These are phyloP conservation scores for Bassia scoparia DNA, from an alignment of 148 eudicot species.

Conservation along the genomic window DNA sequence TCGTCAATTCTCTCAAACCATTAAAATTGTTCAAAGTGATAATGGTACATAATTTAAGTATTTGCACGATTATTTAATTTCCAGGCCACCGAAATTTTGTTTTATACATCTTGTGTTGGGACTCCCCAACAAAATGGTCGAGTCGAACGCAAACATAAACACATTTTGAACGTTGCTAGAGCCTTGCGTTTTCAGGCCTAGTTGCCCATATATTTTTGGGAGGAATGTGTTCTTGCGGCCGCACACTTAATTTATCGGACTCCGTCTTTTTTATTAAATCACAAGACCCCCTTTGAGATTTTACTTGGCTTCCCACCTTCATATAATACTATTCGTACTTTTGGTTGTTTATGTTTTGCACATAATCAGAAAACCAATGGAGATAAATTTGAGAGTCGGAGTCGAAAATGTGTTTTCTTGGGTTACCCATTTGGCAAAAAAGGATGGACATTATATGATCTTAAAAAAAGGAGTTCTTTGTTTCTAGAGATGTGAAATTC, in stretches of 20 bases:
- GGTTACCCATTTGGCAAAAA: background rate
- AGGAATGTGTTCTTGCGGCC: background rate
- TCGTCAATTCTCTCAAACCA: no score
- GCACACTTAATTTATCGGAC: background rate
- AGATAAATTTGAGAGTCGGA: background rate
- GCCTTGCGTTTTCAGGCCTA: background rate
- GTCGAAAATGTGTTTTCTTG: no score
- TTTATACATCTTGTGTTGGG: background rate
- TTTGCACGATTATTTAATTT: background rate
- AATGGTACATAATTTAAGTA: background rate
- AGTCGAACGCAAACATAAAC: no score
- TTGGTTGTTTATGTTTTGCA: background rate
- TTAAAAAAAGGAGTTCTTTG: background rate
- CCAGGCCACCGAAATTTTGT: background rate
- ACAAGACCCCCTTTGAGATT: background rate
- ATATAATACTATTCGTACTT: background rate
- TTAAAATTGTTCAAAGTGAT: background rate
- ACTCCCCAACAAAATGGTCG: no score
- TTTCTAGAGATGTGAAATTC: background rate
- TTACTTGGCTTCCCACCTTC: background rate
- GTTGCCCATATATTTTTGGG: background rate
- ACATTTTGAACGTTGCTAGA: background rate
- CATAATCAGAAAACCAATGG: background rate
- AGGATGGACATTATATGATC: background rate
- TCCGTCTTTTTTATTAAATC: background rate